A percentile compares a stretch with the other conserved stretches of the same genome.
These are phyloP conservation scores for Amaranthus tricolor DNA, from an alignment of 179 eudicot species.

Conservation along the genomic window DNA sequence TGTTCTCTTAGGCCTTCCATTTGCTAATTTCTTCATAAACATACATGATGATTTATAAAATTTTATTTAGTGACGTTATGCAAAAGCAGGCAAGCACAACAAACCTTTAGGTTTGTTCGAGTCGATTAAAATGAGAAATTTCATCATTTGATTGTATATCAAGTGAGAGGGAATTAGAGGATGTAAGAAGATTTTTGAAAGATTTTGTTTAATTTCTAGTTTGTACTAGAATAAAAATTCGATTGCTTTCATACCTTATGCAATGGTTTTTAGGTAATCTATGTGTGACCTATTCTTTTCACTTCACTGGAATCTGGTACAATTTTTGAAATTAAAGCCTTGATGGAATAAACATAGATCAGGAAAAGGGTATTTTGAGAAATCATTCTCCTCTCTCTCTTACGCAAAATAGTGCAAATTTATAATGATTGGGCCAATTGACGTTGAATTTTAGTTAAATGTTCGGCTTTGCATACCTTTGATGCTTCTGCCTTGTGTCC, in stretches of 20 bases:
- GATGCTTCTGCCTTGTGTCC: neutral
- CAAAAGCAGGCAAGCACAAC: neutral
- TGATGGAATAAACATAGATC: neutral
- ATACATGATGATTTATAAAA: neutral
- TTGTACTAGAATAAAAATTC: neutral
- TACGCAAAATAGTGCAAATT: neutral
- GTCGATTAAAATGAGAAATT: neutral
- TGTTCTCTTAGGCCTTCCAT: neutral
- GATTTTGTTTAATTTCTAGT: neutral
- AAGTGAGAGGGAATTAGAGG: neutral
- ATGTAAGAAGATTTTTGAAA: neutral
- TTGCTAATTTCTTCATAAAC: neutral
- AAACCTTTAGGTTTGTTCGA: neutral
- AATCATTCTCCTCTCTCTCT: neutral
- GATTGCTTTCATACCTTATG: neutral
- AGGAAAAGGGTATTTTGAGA: neutral
- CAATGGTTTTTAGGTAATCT: neutral
- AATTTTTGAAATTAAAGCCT: neutral
- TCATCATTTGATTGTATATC: neutral
- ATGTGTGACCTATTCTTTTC: no score
- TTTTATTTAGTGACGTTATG: no score
- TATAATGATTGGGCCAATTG: neutral
- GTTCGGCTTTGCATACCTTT: no score
- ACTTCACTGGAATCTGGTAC: neutral
- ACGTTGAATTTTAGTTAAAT: no score